phyloP scores from a whole-genome alignment of 1,139 yeast species.

The Yamadazyma siamensis region DNA sequence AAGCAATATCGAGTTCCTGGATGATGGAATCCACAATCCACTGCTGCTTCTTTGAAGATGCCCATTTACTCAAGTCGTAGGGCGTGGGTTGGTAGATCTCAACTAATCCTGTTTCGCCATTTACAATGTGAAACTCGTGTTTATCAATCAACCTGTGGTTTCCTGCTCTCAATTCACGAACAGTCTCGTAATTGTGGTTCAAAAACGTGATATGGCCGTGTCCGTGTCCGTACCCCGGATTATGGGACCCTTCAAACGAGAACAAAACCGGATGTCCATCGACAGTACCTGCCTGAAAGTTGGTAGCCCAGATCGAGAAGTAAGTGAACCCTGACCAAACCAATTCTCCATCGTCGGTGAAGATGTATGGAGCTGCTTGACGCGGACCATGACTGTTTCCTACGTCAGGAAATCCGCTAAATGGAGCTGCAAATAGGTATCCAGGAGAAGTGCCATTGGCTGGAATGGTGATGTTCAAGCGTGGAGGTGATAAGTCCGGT shows the following conservation, averaged over 20 bases:
- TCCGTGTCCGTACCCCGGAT: constrained; percentile 32
- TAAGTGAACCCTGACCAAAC: constrained; percentile 33
- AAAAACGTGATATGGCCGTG: constrained; percentile 33
- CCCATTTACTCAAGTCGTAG: constrained; percentile 22
- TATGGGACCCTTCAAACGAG: constrained; percentile 32
- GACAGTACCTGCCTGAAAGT: constrained; percentile 27
- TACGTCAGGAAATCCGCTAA: constrained; percentile 20
- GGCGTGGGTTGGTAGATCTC: constrained; percentile 30
- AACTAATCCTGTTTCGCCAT: constrained; percentile 25
- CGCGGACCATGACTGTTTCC: constrained; percentile 21
- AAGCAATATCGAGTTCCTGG: constrained; percentile 33
- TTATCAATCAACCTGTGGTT: constrained; percentile 28
- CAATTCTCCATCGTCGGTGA: constrained; percentile 26
- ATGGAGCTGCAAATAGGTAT: constrained; percentile 31
- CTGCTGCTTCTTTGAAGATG: constrained; percentile 21
- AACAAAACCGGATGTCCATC: constrained; percentile 24
- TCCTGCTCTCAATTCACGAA: constrained; percentile 28
- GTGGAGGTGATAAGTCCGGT: constrained; percentile 33
- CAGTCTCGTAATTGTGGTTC: constrained; percentile 23
- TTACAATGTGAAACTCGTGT: constrained; percentile 30
- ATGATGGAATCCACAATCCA: constrained; percentile 32
- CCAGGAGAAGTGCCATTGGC: constrained; percentile 23
- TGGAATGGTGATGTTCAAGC: constrained; percentile 25
- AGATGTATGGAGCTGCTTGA: constrained; percentile 30
- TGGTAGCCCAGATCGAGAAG: constrained; percentile 29